Evolutionary conservation across 106 monocot genomes (phyloP).

Genomic region (Narthecium ossifragum): DNA sequence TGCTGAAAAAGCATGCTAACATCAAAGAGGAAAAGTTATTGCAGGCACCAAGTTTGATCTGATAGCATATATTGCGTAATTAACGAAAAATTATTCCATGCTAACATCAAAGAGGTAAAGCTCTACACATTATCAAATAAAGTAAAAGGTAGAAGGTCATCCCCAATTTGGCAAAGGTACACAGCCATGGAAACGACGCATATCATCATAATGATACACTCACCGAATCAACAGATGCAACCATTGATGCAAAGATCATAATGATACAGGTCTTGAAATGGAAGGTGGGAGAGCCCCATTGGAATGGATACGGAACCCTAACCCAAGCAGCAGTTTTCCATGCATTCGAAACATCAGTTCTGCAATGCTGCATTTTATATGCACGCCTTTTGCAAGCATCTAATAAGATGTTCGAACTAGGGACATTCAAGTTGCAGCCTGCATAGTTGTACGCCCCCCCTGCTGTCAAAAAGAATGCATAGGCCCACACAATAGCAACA

Average conservation of each 20-base stretch:
- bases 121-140: too few species aligned
- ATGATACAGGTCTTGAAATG: constrained; percentile 80
- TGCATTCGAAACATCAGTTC: constrained; percentile 93
- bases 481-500: constrained; percentile 89
- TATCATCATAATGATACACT: constrained; percentile 36
- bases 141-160: too few species aligned
- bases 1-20: too few species aligned
- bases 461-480: constrained; percentile 93
- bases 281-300: constrained; percentile 88
- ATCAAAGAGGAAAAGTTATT: too few species aligned
- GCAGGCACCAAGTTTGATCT: too few species aligned
- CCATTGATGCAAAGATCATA: constrained; percentile 77
- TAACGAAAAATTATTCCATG: too few species aligned
- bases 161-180: too few species aligned
- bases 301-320: constrained; percentile 91
- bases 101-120: too few species aligned
- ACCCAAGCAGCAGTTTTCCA: constrained; percentile 87
- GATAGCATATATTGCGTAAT: too few species aligned
- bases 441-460: constrained; percentile 87
- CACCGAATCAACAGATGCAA: constrained; percentile 92
- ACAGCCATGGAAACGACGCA: too few species aligned
- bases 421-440: constrained; percentile 73
- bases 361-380: constrained; percentile 64
- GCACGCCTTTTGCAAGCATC: constrained; percentile 73
- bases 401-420: constrained; percentile 83